Base-by-base conservation (phyloP, 768 basidiomycete species). In the Coprinellus micaceus region DNA sequence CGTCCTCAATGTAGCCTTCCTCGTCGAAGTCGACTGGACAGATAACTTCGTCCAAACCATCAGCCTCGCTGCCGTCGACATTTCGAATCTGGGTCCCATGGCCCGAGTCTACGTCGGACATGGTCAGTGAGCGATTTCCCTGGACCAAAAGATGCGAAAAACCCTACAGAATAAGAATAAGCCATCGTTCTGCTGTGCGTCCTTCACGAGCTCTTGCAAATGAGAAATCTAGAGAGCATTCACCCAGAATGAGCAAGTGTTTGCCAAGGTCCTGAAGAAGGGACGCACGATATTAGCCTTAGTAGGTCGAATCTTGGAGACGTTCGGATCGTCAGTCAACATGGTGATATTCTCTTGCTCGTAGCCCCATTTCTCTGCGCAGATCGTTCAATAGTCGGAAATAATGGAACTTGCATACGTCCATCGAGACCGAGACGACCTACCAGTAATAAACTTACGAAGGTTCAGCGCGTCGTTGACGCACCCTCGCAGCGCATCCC, bases 1-100 rank as follows among this genome's bases (percentile, higher is more conserved):
- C 94, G 63, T 99, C 96, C 5, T 89, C 83, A 55, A 99, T 94
- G 63, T 88, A 83, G 0, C 91, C 88, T 2, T 78, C 77, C 22
- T 65, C 67, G 61, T 91, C 63, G 53, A 67, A 78, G 59, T 83
- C 82, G 54, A 79, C 40, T 43, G 40, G 40, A 17, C 40, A 50
- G n/a, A 30, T 29, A 17, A n/a, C 33, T 51, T 51, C 30, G 19
- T 51, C 49, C 30, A 30, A 11, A 7, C 40, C 40, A 17, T 43
- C 49, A 9, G 36, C 36, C 33, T 51, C 49, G 33, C 36, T 37
- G 11, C 33, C 49, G 22, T 51, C 49, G 9, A 21, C 21, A 29
- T 51, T 22, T 19, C 4, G 13, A 21, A 51, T 24, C 22, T 51
- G 49, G 19, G 49, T 36, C 11, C 49, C 49, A 22, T 51, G 49